Evolutionary conservation across 2,329 filamentous ascomycete genomes (phyloP).

Genomic region (Raffaelea ambrosiae): DNA sequence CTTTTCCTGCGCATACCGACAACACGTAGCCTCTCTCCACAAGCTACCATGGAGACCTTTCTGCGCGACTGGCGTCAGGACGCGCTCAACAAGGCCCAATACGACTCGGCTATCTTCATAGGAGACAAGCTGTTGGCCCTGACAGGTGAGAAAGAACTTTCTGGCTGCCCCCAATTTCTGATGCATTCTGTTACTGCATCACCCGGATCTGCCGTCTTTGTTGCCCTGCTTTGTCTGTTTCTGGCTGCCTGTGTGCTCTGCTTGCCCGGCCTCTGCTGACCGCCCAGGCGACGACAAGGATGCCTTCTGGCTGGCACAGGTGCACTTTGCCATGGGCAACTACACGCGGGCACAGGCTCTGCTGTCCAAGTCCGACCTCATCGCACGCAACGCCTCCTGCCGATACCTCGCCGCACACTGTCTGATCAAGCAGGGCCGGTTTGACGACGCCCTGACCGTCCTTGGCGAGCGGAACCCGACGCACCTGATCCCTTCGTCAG

Average conservation of each 20-base stretch:
- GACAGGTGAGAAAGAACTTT: constrained; percentile 82
- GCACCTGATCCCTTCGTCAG: constrained; percentile 64
- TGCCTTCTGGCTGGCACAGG: constrained; percentile 96
- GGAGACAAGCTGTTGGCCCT: constrained; percentile 93
- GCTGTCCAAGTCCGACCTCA: constrained; percentile 74
- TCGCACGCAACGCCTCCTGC: constrained; percentile 74
- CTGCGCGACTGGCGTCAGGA: constrained; percentile 92
- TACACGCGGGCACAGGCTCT: constrained; percentile 86
- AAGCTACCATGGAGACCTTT: constrained; percentile 70
- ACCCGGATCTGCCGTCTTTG: too few relatives aligned
- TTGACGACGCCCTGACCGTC: constrained; percentile 76
- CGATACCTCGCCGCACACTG: constrained; percentile 91
- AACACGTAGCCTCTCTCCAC: too few relatives aligned
- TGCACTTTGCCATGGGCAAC: constrained; percentile 92
- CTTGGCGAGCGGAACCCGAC: constrained; percentile 92
- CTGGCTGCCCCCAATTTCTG: too few relatives aligned
- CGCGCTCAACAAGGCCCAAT: constrained; percentile 90
- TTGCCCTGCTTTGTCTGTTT: background rate
- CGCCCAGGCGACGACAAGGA: constrained; percentile 77
- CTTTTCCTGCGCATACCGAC: too few relatives aligned
- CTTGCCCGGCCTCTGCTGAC: constrained; percentile 1
- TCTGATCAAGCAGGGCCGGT: constrained; percentile 83
- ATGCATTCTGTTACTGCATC: too few relatives aligned
- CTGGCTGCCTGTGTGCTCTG: background rate
- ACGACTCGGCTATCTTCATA: constrained; percentile 93